phyloP scores from a whole-genome alignment of 352 stramenopile genomes.

The Phytophthora constricta region DNA sequence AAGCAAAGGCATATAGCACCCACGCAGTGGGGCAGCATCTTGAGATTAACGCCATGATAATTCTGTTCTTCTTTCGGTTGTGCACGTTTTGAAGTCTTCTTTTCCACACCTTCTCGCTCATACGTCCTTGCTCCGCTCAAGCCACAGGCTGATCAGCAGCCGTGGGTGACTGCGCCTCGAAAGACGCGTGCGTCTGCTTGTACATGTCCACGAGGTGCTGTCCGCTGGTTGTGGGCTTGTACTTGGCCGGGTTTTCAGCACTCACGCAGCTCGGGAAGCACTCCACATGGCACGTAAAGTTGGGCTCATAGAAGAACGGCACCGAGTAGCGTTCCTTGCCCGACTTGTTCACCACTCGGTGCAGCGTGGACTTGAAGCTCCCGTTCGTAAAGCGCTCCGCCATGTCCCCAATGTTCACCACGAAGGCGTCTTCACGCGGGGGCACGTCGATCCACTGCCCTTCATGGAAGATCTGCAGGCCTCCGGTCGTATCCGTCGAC shows the following conservation, averaged over 20 bases:
- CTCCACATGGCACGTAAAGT: conserved; percentile 70
- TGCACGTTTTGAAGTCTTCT: too few species aligned
- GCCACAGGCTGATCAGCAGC: background rate
- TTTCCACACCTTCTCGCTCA: too few species aligned
- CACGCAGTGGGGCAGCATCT: too few species aligned
- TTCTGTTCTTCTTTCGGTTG: too few species aligned
- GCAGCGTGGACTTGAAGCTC: conserved; percentile 64
- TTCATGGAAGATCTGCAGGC: conserved; percentile 66
- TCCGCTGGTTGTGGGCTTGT: conserved; percentile 72
- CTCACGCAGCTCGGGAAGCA: conserved; percentile 69
- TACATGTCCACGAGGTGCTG: conserved; percentile 83
- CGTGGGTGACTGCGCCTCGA: conserved; percentile 27
- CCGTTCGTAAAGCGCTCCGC: conserved; percentile 80
- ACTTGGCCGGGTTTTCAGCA: conserved; percentile 54
- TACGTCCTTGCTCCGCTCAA: conserved; percentile 20
- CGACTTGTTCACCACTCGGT: conserved; percentile 68
- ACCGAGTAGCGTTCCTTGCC: conserved; percentile 76
- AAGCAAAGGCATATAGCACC: too few species aligned
- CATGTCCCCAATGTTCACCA: conserved; percentile 83
- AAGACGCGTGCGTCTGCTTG: conserved; percentile 68
- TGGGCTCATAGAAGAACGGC: conserved; percentile 83
- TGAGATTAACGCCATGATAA: too few species aligned
- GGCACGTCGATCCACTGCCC: conserved; percentile 69
- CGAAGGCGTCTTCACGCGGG: conserved; percentile 57
- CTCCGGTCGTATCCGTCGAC: conserved; percentile 62